Conservation (phyloP, 306 rosid genomes). For the Quercus parvula region DNA sequence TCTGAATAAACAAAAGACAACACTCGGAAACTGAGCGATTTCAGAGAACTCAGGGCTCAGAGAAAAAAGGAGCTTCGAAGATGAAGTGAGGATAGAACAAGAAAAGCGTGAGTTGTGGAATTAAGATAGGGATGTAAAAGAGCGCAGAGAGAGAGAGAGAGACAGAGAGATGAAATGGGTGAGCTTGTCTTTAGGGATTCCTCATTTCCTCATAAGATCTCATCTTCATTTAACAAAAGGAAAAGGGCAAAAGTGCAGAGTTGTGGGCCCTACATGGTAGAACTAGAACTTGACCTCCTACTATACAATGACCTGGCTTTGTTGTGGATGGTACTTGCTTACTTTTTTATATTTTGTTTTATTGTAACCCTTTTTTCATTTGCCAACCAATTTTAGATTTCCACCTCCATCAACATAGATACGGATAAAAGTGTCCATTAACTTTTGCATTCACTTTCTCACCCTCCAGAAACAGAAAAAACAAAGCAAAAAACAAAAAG, state of each 20-base stretch:
- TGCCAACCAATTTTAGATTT: no score
- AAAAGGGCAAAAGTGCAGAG: slow-evolving; percentile 40
- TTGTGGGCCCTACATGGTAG: slow-evolving; percentile 34
- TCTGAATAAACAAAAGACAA: neutral
- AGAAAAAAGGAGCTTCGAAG: slow-evolving; percentile 6
- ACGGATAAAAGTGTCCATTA: no score
- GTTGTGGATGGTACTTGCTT: neutral
- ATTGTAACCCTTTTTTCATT: no score
- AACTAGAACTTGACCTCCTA: slow-evolving; percentile 12
- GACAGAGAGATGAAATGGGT: neutral
- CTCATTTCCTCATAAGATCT: slow-evolving; percentile 6
- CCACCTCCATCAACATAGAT: no score
- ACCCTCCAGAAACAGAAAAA: neutral
- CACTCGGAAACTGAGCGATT: neutral
- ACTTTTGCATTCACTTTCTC: neutral
- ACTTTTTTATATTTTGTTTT: no score
- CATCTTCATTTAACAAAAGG: neutral
- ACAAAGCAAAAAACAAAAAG: no score
- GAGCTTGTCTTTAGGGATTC: slow-evolving; percentile 33
- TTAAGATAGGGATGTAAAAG: neutral
- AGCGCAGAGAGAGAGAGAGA: neutral
- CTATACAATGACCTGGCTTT: slow-evolving; percentile 7
- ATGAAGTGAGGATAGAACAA: slow-evolving; percentile 14
- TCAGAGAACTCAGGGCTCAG: neutral
- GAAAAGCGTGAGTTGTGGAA: slow-evolving; percentile 22